phyloP scores from a whole-genome alignment of 164 flowering plant genomes.

The Umbellularia californica region DNA sequence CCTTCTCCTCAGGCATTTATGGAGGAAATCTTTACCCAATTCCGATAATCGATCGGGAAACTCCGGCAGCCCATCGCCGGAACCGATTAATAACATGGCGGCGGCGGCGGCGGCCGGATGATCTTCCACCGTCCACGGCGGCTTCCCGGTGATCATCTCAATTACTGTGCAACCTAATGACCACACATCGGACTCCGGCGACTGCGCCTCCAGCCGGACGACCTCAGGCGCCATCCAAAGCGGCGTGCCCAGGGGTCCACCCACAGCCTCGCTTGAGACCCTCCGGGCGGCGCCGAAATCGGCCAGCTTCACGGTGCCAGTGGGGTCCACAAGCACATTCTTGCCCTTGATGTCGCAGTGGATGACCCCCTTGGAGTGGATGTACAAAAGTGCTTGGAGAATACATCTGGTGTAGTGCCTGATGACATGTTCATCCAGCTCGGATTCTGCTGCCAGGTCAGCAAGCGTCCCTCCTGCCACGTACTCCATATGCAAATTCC shows the following conservation, averaged over 20 bases:
- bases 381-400: constrained; percentile 38
- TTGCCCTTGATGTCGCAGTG: constrained; percentile 83
- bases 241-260: constrained; percentile 60
- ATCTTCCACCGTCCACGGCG: constrained; percentile 48
- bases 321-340: constrained; percentile 46
- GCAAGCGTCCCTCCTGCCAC: constrained; percentile 59
- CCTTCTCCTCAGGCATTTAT: constrained; percentile 45
- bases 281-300: constrained; percentile 68
- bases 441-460: constrained; percentile 21
- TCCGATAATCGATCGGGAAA: constrained; percentile 43
- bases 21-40: constrained; percentile 46
- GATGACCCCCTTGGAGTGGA: constrained; percentile 49
- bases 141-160: constrained; percentile 67
- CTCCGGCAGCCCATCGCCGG: constrained; percentile 39
- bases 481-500: constrained; percentile 68
- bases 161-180: constrained; percentile 75
- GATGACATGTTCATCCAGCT: constrained; percentile 33
- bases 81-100: constrained; percentile 39
- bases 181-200: constrained; percentile 72
- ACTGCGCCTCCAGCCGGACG: constrained; percentile 47
- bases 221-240: constrained; percentile 96
- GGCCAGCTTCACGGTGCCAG: constrained; percentile 52
- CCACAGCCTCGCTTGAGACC: constrained; percentile 3
- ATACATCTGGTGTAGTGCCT: constrained; percentile 41
- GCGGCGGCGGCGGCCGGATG: constrained; percentile 13